These are phyloP conservation scores for Firmiana major DNA, from an alignment of 345 rosid species.

Conservation along the genomic window DNA sequence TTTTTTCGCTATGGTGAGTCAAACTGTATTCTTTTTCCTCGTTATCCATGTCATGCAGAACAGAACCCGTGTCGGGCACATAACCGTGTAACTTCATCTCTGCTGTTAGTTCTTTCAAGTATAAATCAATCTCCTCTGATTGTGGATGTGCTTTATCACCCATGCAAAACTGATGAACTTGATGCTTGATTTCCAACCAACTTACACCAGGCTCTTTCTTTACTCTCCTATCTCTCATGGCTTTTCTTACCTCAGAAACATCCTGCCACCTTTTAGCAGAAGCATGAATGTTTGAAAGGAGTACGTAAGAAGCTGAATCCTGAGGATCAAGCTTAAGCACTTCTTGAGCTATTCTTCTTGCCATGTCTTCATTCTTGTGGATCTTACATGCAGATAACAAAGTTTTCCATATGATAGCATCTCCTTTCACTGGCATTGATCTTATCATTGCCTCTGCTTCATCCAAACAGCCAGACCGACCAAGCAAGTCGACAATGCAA, in stretches of 20 bases:
- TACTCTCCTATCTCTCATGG: conserved; percentile 59
- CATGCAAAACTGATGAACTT: conserved; percentile 54
- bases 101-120: conserved; percentile 47
- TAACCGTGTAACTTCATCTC: conserved; percentile 72
- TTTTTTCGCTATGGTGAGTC: conserved; percentile 70
- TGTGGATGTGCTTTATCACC: conserved; percentile 59
- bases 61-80: conserved; percentile 57
- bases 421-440: conserved; percentile 60
- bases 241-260: conserved; percentile 58
- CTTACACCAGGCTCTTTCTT: conserved; percentile 81
- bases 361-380: conserved; percentile 58
- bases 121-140: conserved; percentile 50
- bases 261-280: conserved; percentile 58
- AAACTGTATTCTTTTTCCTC: conserved; percentile 74
- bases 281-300: conserved; percentile 66
- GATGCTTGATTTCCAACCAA: conserved; percentile 68
- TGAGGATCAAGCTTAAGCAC: conserved; percentile 53
- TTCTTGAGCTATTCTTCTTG: conserved; percentile 51
- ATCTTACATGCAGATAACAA: conserved; percentile 66
- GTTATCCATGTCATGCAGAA: conserved; percentile 69
- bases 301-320: conserved; percentile 66
- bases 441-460: conserved; percentile 64
- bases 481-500: conserved; percentile 71
- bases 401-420: conserved; percentile 70
- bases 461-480: conserved; percentile 57